These are phyloP conservation scores for Dianthus caryophyllus DNA, from an alignment of 148 eudicot species.

Conservation along the genomic window DNA sequence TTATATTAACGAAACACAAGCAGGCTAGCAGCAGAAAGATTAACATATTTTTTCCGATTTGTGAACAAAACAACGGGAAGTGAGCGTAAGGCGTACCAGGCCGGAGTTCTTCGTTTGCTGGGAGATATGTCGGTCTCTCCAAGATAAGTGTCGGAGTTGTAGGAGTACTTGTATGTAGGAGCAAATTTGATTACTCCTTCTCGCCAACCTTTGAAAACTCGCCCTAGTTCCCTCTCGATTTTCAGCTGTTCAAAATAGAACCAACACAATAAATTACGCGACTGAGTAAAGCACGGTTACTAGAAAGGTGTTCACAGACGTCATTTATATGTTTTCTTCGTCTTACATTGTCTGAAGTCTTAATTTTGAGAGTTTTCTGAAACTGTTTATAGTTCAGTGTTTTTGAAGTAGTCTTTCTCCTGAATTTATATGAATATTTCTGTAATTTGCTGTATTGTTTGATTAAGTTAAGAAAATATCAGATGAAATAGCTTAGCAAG, in stretches of 20 bases:
- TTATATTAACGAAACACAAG: neutral
- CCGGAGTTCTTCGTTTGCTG: constrained; percentile 66
- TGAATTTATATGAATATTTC: too few relatives aligned
- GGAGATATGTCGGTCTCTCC: constrained; percentile 53
- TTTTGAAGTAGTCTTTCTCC: too few relatives aligned
- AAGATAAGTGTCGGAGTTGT: constrained; percentile 49
- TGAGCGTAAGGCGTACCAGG: constrained; percentile 39
- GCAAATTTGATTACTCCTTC: constrained; percentile 62
- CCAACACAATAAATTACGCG: neutral
- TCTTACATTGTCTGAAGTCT: too few relatives aligned
- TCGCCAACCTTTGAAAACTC: constrained; percentile 73
- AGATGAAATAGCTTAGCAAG: neutral
- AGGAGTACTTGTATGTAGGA: constrained; percentile 65
- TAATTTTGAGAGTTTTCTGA: too few relatives aligned
- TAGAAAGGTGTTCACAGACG: too few relatives aligned
- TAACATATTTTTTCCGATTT: too few relatives aligned
- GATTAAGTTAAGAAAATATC: too few relatives aligned
- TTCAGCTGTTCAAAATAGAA: constrained; percentile 37
- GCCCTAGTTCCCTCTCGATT: constrained; percentile 55
- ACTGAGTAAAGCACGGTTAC: neutral
- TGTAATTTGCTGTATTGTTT: too few relatives aligned
- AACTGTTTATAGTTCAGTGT: too few relatives aligned
- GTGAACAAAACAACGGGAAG: too few relatives aligned
- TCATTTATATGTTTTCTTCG: too few relatives aligned
- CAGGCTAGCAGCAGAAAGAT: neutral